These are phyloP conservation scores for Picea mariana DNA, from an alignment of 83 land plant genomes.

Conservation along the genomic window DNA sequence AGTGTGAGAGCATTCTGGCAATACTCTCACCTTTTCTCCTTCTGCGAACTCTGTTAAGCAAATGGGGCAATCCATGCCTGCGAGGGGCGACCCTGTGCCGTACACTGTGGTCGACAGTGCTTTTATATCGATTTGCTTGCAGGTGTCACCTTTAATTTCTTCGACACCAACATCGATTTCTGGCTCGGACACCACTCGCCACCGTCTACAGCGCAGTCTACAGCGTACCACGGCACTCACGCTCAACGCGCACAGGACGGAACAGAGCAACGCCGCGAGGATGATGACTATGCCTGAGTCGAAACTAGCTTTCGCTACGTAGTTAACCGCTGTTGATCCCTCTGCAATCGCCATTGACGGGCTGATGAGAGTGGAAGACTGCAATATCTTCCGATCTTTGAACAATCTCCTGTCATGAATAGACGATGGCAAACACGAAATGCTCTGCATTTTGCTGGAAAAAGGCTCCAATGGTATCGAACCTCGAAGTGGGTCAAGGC, in stretches of 20 bases:
- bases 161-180: not conserved
- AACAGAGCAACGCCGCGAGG: not conserved
- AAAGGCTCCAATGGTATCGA: too few species aligned
- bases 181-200: not conserved
- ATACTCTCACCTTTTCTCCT: too few species aligned
- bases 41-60: constrained; percentile 33
- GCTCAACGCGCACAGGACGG: not conserved
- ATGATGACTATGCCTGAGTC: not conserved
- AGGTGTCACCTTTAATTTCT: not conserved
- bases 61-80: constrained; percentile 25
- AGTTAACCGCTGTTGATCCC: not conserved
- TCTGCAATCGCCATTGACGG: not conserved
- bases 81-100: not conserved
- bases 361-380: not conserved
- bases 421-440: not conserved
- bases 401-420: not conserved
- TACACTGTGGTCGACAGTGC: not conserved
- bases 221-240: not conserved
- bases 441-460: not conserved
- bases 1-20: too few species aligned
- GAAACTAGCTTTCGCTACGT: not conserved
- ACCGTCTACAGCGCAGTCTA: not conserved
- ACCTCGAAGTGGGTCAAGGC: too few species aligned
- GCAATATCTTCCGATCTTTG: too few species aligned
- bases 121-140: not conserved